Conservation (phyloP, 495 filamentous ascomycete species). For the Aspergillus panamensis region DNA sequence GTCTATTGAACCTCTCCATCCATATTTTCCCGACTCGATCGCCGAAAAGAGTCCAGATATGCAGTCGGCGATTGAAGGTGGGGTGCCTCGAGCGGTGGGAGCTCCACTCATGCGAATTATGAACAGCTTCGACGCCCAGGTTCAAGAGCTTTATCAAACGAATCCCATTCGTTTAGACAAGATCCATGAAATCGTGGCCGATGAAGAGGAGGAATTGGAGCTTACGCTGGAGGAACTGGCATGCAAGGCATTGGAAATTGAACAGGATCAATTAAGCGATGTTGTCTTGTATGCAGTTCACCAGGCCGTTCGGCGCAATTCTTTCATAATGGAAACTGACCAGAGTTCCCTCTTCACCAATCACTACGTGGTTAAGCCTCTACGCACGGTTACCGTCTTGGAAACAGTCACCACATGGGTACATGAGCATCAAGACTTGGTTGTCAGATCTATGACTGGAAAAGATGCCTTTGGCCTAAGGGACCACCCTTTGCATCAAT, state of each 20-base stretch:
- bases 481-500: conserved; percentile 48
- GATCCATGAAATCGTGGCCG: conserved; percentile 44
- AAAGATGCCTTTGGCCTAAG: conserved; percentile 19
- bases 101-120: conserved; percentile 35
- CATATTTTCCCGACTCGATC: conserved; percentile 55
- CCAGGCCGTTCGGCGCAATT: conserved; percentile 43
- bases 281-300: conserved; percentile 67
- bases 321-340: conserved; percentile 49
- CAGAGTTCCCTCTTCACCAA: conserved; percentile 38
- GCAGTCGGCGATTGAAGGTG: conserved; percentile 39
- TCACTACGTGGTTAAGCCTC: conserved; percentile 49
- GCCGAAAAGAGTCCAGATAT: conserved; percentile 40
- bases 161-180: conserved; percentile 50
- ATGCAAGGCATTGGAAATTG: conserved; percentile 43
- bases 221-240: conserved; percentile 64
- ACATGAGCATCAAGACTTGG: conserved; percentile 53
- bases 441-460: conserved; percentile 27
- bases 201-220: conserved; percentile 45
- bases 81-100: conserved; percentile 39
- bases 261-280: conserved; percentile 42
- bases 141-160: conserved; percentile 37
- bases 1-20: conserved; percentile 55
- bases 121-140: conserved; percentile 28
- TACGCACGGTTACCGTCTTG: conserved; percentile 40
- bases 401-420: conserved; percentile 53